Evolutionary conservation across 2,329 filamentous ascomycete species (phyloP), one percentile per base, ranked within the genome.

Genomic region (Clonostachys chloroleuca): DNA sequence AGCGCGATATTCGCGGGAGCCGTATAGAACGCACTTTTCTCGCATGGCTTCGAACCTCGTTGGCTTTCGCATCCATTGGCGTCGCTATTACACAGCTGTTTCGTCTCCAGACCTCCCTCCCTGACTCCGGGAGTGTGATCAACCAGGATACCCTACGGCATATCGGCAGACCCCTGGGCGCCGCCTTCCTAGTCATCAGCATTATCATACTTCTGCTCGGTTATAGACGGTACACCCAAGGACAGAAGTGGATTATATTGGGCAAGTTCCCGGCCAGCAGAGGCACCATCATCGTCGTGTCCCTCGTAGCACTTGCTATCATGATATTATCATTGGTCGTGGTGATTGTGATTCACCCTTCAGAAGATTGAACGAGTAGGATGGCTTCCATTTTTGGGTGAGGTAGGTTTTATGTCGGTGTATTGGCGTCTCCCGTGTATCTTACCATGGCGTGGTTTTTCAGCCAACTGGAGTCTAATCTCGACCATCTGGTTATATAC

Each of bases 11-110:
- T 8, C 10, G 20, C n/a, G 16, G 20, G 41, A 7, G 34, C 14
- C 17, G 18, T 16, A 24, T 54, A 91, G 89, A 94, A 67, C 80
- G 89, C 17, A 94, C 89, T 0, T 94, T 92, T 65, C 80, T 94
- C 34, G 89, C 89, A 47, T 94, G 89, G 89, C 77, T 94, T 40
- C 81, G 89, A 45, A 94, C 89, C 4, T 91, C 86, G 3, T 77
- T 94, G 35, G 83, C 86, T 20, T 94, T 94, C 59, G 87, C 88
- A 12, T 87, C 81, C 34, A 92, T 94, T 54, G 89, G 89, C 48
- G 87, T 94, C 50, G 89, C 87, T 40, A 80, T 94, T 39, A 92
- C 89, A 2, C 89, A 94, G 63, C 80, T 94, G 43, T 92, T 94
- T 69, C 85, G 89, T 24, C 81, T 94, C 48, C 92, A 92, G 69